These are phyloP conservation scores for Pinus taeda DNA, from an alignment of 75 land plant species.

Conservation along the genomic window DNA sequence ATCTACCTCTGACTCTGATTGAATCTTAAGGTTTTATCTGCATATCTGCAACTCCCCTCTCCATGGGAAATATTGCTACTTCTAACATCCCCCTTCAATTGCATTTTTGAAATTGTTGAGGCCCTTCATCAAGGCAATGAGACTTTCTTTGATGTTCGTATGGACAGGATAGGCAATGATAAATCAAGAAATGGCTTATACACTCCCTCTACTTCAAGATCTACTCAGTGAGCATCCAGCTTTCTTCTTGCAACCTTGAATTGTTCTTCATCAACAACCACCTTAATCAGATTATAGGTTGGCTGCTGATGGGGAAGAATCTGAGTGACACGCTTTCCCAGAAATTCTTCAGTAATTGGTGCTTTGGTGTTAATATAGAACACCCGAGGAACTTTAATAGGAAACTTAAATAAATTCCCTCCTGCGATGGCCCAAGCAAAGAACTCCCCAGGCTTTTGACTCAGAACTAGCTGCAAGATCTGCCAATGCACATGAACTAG, in stretches of 20 bases:
- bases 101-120: neutral
- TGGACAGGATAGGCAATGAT: too few species aligned
- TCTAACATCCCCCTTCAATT: neutral
- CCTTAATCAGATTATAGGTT: conserved; percentile 82
- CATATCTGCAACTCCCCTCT: neutral
- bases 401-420: conserved; percentile 78
- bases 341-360: conserved; percentile 76
- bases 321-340: conserved; percentile 86
- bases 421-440: conserved; percentile 88
- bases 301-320: conserved; percentile 82
- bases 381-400: conserved; percentile 72
- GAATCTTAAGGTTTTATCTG: neutral
- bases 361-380: conserved; percentile 94
- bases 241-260: conserved; percentile 73
- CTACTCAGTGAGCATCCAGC: conserved; percentile 88
- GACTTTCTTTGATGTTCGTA: conserved; percentile 12
- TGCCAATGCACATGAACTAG: conserved; percentile 77
- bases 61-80: neutral
- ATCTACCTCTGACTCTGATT: neutral
- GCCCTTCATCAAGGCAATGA: neutral
- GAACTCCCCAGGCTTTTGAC: conserved; percentile 65
- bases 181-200: too few species aligned
- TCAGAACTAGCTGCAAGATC: conserved; percentile 78
- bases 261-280: conserved; percentile 75
- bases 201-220: conserved; percentile 92